phyloP scores from a whole-genome alignment of 805 yeast genomes.

The Komagataella pastoris region DNA sequence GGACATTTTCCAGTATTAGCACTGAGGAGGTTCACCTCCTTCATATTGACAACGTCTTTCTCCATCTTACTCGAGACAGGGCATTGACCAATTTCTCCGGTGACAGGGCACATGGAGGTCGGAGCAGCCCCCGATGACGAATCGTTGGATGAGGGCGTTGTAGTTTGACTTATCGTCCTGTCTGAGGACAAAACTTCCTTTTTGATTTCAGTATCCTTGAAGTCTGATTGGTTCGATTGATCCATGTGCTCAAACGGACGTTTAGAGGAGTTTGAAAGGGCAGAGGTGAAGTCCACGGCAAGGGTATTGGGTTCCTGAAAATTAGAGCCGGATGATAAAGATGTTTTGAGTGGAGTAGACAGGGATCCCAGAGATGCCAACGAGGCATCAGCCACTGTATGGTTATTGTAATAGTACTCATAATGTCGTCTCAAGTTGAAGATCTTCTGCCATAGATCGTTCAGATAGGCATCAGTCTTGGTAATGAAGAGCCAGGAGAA shows the following conservation, averaged over 20 bases:
- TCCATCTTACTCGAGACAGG: constrained; percentile 7
- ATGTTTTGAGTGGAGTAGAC: constrained; percentile 3
- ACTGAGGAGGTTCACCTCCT: neutral
- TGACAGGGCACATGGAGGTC: constrained; percentile 7
- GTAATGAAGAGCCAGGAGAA: constrained; percentile 48
- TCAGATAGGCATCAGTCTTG: constrained; percentile 43
- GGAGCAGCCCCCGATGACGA: constrained; percentile 1
- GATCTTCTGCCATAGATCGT: constrained; percentile 34
- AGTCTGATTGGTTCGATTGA: neutral
- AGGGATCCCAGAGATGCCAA: constrained; percentile 3
- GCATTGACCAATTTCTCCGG: constrained; percentile 12
- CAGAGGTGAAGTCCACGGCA: neutral
- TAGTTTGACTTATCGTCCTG: constrained; percentile 1
- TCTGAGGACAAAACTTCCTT: neutral
- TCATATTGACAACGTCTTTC: neutral
- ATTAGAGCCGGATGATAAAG: neutral
- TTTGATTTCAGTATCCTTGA: neutral
- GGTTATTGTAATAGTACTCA: constrained; percentile 20
- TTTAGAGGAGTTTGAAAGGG: neutral
- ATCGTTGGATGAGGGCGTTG: neutral
- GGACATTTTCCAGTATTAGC: neutral
- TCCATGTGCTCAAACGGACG: neutral
- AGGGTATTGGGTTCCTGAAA: neutral
- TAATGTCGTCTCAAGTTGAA: constrained; percentile 21
- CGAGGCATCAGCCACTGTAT: constrained; percentile 16